A percentile compares a stretch with the other conserved stretches of the same genome.
Conservation (phyloP, 2,329 filamentous ascomycete genomes). For the Aspergillus sp. region DNA sequence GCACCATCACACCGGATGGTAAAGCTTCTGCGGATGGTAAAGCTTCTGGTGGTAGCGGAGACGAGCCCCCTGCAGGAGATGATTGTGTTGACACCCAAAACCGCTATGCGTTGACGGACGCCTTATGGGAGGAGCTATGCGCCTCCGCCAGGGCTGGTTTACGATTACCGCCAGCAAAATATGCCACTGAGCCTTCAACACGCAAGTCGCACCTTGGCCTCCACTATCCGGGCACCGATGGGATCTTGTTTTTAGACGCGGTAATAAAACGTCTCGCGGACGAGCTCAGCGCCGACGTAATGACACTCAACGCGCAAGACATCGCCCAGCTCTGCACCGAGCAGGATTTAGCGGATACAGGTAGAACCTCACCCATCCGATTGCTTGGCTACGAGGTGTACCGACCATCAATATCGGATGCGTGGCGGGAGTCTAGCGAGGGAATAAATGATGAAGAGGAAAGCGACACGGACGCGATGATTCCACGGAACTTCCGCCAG, state of each 20-base stretch:
- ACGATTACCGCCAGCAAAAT: constrained; percentile 39
- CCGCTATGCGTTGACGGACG: constrained; percentile 42
- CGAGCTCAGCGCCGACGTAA: constrained; percentile 49
- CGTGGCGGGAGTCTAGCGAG: constrained; percentile 42
- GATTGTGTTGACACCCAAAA: constrained; percentile 19
- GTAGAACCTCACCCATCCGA: constrained; percentile 35
- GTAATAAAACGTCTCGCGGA: constrained; percentile 65
- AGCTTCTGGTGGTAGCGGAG: constrained; percentile 27
- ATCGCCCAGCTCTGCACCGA: constrained; percentile 46
- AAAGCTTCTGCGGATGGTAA: constrained; percentile 10
- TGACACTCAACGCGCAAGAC: constrained; percentile 47
- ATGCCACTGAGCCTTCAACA: constrained; percentile 48
- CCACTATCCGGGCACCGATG: constrained; percentile 59
- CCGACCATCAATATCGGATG: constrained; percentile 29
- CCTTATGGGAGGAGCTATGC: constrained; percentile 50
- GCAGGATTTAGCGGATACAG: constrained; percentile 38
- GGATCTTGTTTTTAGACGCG: constrained; percentile 55
- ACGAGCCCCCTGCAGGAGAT: constrained; percentile 20
- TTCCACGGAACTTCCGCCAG: constrained; percentile 22
- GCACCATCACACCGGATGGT: constrained; percentile 20
- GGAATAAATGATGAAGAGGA: constrained; percentile 48
- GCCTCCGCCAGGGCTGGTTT: constrained; percentile 54
- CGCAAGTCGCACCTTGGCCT: constrained; percentile 59
- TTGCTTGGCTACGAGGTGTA: constrained; percentile 59
- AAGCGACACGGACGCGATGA: constrained; percentile 41